Evolutionary conservation across 805 yeast genomes (phyloP).

Genomic region (Pichia insulana): DNA sequence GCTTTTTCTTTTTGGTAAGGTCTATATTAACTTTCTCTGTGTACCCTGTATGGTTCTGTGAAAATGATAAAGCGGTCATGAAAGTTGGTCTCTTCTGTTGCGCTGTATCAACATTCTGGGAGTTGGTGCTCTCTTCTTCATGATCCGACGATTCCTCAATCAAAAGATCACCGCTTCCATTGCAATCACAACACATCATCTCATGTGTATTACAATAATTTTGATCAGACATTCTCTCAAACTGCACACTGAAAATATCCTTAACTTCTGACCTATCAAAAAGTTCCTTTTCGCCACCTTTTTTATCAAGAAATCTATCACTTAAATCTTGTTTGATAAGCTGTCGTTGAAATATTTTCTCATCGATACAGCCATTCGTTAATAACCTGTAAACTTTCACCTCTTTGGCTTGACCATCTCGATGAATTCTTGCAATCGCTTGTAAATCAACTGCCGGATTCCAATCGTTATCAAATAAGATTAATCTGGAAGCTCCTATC

Average conservation of each 20-base stretch:
- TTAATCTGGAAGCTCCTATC: conserved; percentile 79
- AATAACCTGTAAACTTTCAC: conserved; percentile 76
- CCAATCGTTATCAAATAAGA: conserved; percentile 93
- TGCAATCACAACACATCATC: conserved; percentile 55
- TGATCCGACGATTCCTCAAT: conserved; percentile 19
- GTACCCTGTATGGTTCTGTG: conserved; percentile 22
- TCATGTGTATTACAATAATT: conserved; percentile 65
- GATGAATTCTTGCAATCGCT: conserved; percentile 90
- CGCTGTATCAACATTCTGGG: conserved; percentile 16
- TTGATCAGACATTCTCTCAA: conserved; percentile 1
- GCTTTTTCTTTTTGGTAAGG: conserved; percentile 21
- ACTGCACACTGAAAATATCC: conserved; percentile 57
- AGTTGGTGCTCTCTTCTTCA: background rate
- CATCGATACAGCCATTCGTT: conserved; percentile 88
- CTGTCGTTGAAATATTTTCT: conserved; percentile 88
- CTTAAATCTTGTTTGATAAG: conserved; percentile 75
- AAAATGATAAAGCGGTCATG: conserved; percentile 47
- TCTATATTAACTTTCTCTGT: conserved; percentile 24
- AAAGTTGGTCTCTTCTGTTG: conserved; percentile 30
- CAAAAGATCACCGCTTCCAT: conserved; percentile 39
- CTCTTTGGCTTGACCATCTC: conserved; percentile 82
- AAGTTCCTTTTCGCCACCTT: conserved; percentile 43
- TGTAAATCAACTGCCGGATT: conserved; percentile 89
- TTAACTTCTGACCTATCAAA: conserved; percentile 63
- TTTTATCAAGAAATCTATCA: conserved; percentile 50